Evolutionary conservation across 2,329 filamentous ascomycete species (phyloP), one percentile per base, ranked within the genome.

Genomic region (Sodiomyces alkalinus): DNA sequence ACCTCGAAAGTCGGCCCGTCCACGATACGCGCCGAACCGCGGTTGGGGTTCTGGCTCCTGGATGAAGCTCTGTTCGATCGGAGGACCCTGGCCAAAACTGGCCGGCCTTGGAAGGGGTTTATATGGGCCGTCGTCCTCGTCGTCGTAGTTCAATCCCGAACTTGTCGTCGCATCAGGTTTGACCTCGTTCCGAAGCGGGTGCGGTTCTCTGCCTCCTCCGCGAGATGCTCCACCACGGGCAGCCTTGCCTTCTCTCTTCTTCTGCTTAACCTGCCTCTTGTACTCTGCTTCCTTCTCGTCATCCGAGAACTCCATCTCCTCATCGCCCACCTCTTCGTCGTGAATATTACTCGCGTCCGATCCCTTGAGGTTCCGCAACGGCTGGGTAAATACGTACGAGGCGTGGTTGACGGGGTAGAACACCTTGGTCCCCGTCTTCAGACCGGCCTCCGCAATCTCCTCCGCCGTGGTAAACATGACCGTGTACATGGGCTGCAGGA

Each of bases 301-400:
- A 41, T 98, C 90, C 0, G 87, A 94, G 49, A 96, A 96, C 47
- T 96, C 90, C 41, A 83, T 69, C 48, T 96, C 87, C 20, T 92
- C 81, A 18, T 80, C 77, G 11, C 58, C 74, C 6, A 85, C 68
- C 55, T 96, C 87, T 50, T 98, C 90, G 41, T 96, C 90, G 51
- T 93, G 80, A 30, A 93, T 66, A 47, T 96, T 96, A 28, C 83
- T 92, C 7, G 90, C 87, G 51, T 98, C 90, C 7, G 83, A 90
- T 34, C 85, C 83, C 55, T 92, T 96, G 43, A 79, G 49, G 29
- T 64, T 67, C 51, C 78, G 80, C 32, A 96, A 59, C 6, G 77
- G 73, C 48, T 90, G 70, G 0, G 87, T 94, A 46, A 93, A 90
- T 31, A 93, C 82, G 42, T 79, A 92, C 0, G 67, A 74, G 22